These are phyloP conservation scores for Tetrahymena borealis DNA, from an alignment of 73 alveolate species.

Conservation along the genomic window DNA sequence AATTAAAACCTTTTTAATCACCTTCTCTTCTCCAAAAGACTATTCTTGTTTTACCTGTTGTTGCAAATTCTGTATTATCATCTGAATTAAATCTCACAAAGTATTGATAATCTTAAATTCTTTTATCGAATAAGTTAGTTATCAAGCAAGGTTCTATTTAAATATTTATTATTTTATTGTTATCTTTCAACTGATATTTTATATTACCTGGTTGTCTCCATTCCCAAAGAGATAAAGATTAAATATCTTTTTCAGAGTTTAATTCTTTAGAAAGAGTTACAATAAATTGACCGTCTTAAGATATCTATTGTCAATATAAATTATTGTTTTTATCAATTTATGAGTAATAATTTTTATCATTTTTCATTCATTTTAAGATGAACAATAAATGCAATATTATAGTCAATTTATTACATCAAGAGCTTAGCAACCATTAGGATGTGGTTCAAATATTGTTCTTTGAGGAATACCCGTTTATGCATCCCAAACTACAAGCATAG, in stretches of 20 bases:
- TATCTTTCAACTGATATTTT: neutral
- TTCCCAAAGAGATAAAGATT: constrained; percentile 47
- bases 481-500: constrained; percentile 96
- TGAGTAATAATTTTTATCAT: neutral
- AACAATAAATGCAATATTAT: too few species aligned
- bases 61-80: constrained; percentile 44
- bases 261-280: constrained; percentile 40
- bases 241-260: neutral
- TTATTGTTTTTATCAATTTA: neutral
- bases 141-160: constrained; percentile 6
- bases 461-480: constrained; percentile 89
- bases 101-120: neutral
- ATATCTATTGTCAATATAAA: neutral
- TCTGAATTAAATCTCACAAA: constrained; percentile 3
- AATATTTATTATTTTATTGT: neutral
- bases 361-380: too few species aligned
- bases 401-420: constrained; percentile 55
- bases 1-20: constrained; percentile 54
- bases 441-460: constrained; percentile 90
- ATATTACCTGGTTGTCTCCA: constrained; percentile 24
- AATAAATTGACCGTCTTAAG: constrained; percentile 27
- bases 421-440: constrained; percentile 89
- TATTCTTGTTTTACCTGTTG: constrained; percentile 67
- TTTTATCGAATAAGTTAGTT: neutral
- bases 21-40: constrained; percentile 73